Evolutionary conservation across 257 asterid species (phyloP).

Genomic region (Coffea canephora): DNA sequence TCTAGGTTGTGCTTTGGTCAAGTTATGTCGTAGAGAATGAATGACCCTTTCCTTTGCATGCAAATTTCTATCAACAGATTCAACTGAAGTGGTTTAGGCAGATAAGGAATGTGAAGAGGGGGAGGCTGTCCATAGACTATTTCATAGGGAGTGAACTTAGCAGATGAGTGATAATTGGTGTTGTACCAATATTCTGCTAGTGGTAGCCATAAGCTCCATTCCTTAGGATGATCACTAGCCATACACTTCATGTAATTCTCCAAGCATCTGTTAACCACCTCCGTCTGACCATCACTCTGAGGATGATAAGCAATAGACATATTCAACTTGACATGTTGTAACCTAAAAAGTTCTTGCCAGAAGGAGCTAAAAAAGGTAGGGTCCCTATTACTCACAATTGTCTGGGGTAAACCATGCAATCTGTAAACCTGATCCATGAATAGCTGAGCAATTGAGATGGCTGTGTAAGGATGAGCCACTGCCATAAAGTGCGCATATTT

Average conservation of each 20-base stretch:
- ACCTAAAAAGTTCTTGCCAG: too few species aligned
- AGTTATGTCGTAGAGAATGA: too few species aligned
- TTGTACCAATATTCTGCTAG: background rate
- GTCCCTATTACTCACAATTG: background rate
- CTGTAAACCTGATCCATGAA: background rate
- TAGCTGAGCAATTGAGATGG: background rate
- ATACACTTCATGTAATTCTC: background rate
- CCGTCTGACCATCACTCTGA: too few species aligned
- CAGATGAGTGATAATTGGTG: background rate
- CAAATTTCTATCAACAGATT: background rate
- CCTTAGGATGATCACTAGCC: background rate
- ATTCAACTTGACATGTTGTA: too few species aligned
- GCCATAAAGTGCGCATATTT: background rate
- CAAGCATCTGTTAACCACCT: too few species aligned
- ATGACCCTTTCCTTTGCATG: too few species aligned
- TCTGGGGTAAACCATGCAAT: background rate
- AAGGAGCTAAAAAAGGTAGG: background rate
- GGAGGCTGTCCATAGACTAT: background rate
- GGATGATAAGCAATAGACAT: too few species aligned
- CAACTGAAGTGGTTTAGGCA: background rate
- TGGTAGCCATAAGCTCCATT: background rate
- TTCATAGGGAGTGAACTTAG: background rate
- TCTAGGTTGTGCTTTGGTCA: too few species aligned
- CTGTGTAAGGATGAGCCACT: background rate
- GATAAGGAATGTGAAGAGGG: background rate